Evolutionary conservation across 495 filamentous ascomycete species (phyloP).

Genomic region (Lentithecium fluviatile): DNA sequence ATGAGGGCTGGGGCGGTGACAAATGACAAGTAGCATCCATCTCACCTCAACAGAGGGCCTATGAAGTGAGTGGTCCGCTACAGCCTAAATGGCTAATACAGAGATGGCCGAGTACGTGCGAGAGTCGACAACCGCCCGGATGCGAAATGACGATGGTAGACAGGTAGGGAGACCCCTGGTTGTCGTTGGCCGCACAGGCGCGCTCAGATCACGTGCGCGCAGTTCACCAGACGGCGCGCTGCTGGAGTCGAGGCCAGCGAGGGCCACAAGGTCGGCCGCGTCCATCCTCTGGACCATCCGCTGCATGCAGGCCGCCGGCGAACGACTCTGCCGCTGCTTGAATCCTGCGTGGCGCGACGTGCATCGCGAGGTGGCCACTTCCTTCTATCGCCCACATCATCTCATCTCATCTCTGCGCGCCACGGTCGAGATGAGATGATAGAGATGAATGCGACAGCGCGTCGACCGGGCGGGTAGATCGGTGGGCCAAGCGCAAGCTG

Average conservation of each 20-base stretch:
- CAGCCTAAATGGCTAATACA: constrained; percentile 37
- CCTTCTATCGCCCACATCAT: too few relatives aligned
- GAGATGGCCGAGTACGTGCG: constrained; percentile 22
- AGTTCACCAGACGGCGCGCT: neutral
- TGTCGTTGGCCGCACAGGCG: constrained; percentile 14
- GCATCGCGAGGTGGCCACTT: neutral
- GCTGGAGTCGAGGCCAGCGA: constrained; percentile 2
- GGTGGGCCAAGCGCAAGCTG: constrained; percentile 19
- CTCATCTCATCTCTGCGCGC: neutral
- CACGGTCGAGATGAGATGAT: constrained; percentile 10
- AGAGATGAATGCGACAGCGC: constrained; percentile 11
- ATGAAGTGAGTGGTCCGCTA: neutral
- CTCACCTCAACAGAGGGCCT: constrained; percentile 23
- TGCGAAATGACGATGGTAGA: constrained; percentile 27
- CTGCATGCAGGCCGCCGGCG: neutral
- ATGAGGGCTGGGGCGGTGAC: neutral
- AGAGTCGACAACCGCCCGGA: constrained; percentile 13
- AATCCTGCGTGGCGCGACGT: neutral
- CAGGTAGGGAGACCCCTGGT: constrained; percentile 11
- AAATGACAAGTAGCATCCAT: neutral
- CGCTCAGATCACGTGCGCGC: constrained; percentile 19
- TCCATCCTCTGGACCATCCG: neutral
- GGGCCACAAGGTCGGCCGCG: neutral
- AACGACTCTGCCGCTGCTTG: neutral
- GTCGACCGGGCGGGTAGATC: constrained; percentile 17